Base-by-base conservation (phyloP, 1,139 yeast genomes). In the Yamadazyma taylorii region DNA sequence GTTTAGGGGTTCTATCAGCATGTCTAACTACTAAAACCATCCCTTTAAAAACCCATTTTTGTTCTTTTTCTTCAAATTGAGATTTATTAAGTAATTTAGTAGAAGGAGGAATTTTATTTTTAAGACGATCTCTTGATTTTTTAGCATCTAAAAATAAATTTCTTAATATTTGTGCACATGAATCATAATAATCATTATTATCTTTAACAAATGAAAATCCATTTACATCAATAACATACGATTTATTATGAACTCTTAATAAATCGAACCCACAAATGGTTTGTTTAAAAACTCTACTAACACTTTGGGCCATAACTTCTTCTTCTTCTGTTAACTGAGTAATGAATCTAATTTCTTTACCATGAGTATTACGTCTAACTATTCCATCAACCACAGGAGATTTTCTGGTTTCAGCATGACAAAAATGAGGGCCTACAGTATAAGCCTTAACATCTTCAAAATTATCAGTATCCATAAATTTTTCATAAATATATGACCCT, bases 1-100 rank as follows among this genome's bases (percentile, higher is more conserved):
- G 98, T 58, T 94, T 94, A n/a, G 98, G 98, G 0, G 98, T 94
- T 58, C 99, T 79, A 59, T 94, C 99, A 4, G 98, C 98, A 62
- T 94, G 99, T 53, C 99, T 79, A 38, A 94, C 84, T 24, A 92
- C 95, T 22, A 85, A 78, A 8, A 92, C 96, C 66, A 86, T 70
- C 7, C 97, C 97, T 61, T 94, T 94, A 60, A 92, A 84, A 4
- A 86, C 88, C 99, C 99, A 94, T 60, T 92, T 92, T 58, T 90
- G 97, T 51, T 85, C 85, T 63, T 87, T 86, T 49, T 86, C 92
- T 57, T 85, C 92, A 45, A 70, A 71, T 45, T 68, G 73, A 37
- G 69, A 59, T 48, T 63, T 66, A 47, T 67, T 58, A 31, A 64
- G 56, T 6, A 62, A 39, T 41, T 66, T 64, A n/a, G 67, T 56